Percentiles rank a stretch among this genome's conserved stretches.
Evolutionary conservation across 495 filamentous ascomycete species (phyloP).

Genomic region (Aspergillus taichungensis): DNA sequence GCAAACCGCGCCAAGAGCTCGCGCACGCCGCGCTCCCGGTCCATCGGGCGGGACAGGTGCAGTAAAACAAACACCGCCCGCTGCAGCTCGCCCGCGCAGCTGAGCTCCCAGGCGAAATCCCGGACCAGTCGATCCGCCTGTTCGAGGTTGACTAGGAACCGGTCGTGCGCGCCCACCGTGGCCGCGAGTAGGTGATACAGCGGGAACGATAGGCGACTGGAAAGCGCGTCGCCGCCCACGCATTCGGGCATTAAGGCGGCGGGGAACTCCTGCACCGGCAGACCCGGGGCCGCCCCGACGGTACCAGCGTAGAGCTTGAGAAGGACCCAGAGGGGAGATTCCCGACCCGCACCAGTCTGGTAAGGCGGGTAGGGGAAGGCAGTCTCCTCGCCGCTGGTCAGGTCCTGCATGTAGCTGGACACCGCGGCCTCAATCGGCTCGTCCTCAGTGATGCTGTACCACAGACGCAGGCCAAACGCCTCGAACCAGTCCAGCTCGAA

Average conservation of each 20-base stretch:
- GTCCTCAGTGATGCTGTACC: slow-evolving; percentile 64
- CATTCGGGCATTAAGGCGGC: slow-evolving; percentile 36
- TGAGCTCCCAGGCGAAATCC: slow-evolving; percentile 65
- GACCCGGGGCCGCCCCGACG: slow-evolving; percentile 8
- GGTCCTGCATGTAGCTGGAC: slow-evolving; percentile 55
- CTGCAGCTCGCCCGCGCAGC: slow-evolving; percentile 56
- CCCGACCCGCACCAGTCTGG: slow-evolving; percentile 44
- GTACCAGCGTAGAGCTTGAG: slow-evolving; percentile 64
- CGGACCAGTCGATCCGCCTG: slow-evolving; percentile 57
- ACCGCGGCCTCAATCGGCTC: slow-evolving; percentile 65
- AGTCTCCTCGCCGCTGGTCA: slow-evolving; percentile 53
- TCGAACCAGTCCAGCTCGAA: slow-evolving; percentile 90
- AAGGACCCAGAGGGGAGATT: slow-evolving; percentile 80
- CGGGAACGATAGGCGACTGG: slow-evolving; percentile 74
- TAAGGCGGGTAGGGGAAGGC: slow-evolving; percentile 53
- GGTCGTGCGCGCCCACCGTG: slow-evolving; percentile 40
- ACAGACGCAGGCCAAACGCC: slow-evolving; percentile 81
- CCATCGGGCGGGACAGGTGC: slow-evolving; percentile 56
- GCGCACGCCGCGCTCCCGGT: slow-evolving; percentile 58
- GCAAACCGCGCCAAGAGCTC: slow-evolving; percentile 55
- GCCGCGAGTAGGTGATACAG: slow-evolving; percentile 51
- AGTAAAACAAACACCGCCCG: slow-evolving; percentile 66
- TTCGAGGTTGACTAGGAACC: slow-evolving; percentile 22
- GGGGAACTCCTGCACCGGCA: slow-evolving; percentile 22
- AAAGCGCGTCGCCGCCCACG: slow-evolving; percentile 58